phyloP scores from a whole-genome alignment of 768 basidiomycete species.

The Grammothele lineata region DNA sequence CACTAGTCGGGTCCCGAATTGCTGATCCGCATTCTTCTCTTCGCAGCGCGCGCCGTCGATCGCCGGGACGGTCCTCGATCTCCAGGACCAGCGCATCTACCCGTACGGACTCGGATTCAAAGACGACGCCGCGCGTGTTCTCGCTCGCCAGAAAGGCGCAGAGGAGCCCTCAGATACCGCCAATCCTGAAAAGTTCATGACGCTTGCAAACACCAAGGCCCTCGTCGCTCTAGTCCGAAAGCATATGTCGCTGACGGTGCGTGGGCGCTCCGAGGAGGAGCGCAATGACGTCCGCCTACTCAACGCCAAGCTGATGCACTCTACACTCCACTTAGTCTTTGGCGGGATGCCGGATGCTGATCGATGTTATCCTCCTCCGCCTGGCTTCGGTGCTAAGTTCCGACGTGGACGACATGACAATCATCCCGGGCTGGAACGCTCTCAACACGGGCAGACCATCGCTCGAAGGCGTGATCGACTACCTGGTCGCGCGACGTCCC shows the following conservation, averaged over 20 bases:
- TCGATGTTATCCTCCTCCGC: conserved; percentile 2
- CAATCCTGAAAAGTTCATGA: background rate
- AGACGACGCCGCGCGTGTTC: background rate
- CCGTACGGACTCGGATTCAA: conserved; percentile 3
- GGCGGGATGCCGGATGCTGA: conserved; percentile 2
- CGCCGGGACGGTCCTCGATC: background rate
- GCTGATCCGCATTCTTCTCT: too few relatives aligned
- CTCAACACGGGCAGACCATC: background rate
- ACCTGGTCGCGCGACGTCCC: background rate
- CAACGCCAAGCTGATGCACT: background rate
- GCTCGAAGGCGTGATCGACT: conserved; percentile 2
- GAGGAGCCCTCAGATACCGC: background rate
- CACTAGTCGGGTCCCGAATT: too few relatives aligned
- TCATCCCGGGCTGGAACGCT: background rate
- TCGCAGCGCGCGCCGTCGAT: conserved; percentile 3
- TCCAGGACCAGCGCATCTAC: conserved; percentile 1
- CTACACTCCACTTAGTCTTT: background rate
- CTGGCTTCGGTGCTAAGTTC: conserved; percentile 1
- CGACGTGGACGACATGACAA: background rate
- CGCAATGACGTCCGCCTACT: background rate
- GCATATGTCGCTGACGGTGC: conserved; percentile 1
- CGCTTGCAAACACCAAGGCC: conserved; percentile 1
- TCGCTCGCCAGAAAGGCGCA: background rate
- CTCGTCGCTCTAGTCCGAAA: conserved; percentile 1
- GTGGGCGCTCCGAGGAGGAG: background rate